Base-by-base conservation (phyloP, 1,284 basidiomycete species). In the Tilletia setariae region DNA sequence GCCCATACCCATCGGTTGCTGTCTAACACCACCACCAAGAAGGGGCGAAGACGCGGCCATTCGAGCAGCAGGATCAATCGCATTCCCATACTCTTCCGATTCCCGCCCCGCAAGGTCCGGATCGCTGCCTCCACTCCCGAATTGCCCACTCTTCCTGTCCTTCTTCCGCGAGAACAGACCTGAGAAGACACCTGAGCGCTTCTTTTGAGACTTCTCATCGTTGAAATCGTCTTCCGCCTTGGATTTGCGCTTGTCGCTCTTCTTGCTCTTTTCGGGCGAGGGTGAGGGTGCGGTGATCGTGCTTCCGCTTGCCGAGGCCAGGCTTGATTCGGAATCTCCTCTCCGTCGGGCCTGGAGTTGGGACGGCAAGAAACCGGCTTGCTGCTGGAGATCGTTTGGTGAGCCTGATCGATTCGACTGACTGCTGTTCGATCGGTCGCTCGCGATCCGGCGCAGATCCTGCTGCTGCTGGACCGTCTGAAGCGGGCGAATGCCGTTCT, bases 121-220 rank as follows among this genome's bases (percentile, higher is more conserved):
- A 28, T 65, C 47, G 64, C 44, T 49, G 15, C 62, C 62, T 8
- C 56, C 64, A n/a, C 65, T 63, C 21, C 46, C 61, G 35, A 77
- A 75, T 47, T 49, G 70, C 64, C 72, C 74, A 28, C 73, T 76
- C 70, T 79, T 79, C 62, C 78, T 69, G 70, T 79, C 78, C 67
- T 79, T 79, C 23, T 63, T 67, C 9, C 78, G 68, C 9, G 75
- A 76, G 68, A 79, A 79, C 25, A 79, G 73, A 2, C 71, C 71
- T 46, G 74, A 76, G 67, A 79, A 79, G 25, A 79, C 78, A 64
- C 78, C 77, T 9, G 78, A 78, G 1, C 76, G 73, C 71, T 79
- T 79, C 77, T 79, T 79, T 64, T 68, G 69, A 11, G 69, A 62
- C 64, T 79, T 79, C 19, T 77, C 76, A 13, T 78, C 78, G 40